These are phyloP conservation scores for Diaporthe amygdali DNA, from an alignment of 2,329 filamentous ascomycete species.

Conservation along the genomic window DNA sequence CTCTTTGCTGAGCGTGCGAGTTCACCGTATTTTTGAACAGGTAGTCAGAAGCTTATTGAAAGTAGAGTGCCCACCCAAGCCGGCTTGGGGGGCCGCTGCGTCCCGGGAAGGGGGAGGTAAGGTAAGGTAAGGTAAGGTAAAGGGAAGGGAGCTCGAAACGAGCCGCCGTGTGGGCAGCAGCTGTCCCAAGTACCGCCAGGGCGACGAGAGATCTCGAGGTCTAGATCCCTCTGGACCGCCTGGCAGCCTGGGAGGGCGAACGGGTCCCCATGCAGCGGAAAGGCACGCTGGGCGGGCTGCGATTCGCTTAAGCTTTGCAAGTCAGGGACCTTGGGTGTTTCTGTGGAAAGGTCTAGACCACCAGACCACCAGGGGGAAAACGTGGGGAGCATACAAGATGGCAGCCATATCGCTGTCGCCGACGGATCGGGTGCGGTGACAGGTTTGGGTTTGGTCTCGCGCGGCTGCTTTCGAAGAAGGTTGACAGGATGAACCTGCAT, in stretches of 20 bases:
- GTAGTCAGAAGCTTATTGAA: background rate
- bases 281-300: conserved; percentile 1
- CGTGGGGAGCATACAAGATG: conserved; percentile 18
- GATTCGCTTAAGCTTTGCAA: conserved; percentile 20
- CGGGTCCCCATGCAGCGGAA: conserved; percentile 9
- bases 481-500: background rate
- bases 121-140: background rate
- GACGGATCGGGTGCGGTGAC: background rate
- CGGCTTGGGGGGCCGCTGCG: background rate
- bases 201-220: conserved; percentile 6
- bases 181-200: background rate
- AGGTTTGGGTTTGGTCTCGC: background rate
- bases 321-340: conserved; percentile 18
- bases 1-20: background rate
- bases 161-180: background rate
- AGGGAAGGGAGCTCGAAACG: background rate
- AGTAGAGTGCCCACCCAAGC: background rate
- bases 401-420: background rate
- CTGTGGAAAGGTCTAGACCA: conserved; percentile 20
- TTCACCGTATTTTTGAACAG: background rate
- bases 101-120: background rate
- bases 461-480: background rate
- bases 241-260: conserved; percentile 10
- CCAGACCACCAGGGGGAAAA: conserved; percentile 13
- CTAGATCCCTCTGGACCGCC: conserved; percentile 13